Percentiles rank a stretch among this genome's conserved stretches.
Evolutionary conservation across 352 stramenopile genomes (phyloP).

Genomic region (Pythium plurisporium): DNA sequence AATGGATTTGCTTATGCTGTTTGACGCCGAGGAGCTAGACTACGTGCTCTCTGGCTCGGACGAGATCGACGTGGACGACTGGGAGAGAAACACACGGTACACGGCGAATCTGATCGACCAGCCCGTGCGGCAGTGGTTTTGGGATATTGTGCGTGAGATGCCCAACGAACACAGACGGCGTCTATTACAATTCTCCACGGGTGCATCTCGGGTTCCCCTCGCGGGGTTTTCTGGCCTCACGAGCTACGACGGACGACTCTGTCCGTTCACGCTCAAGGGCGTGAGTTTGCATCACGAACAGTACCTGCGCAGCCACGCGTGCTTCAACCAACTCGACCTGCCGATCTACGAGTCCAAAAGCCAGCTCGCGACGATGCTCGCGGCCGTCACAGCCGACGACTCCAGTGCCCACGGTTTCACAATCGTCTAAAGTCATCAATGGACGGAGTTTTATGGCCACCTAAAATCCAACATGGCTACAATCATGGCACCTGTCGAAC

Average conservation of each 20-base stretch:
- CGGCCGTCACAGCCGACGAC: slow-evolving; percentile 39
- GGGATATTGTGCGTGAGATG: slow-evolving; percentile 65
- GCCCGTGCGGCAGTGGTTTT: too few relatives aligned
- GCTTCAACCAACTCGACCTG: slow-evolving; percentile 89
- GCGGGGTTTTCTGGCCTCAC: slow-evolving; percentile 22
- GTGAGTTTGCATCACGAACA: slow-evolving; percentile 29
- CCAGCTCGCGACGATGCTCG: slow-evolving; percentile 67
- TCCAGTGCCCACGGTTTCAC: slow-evolving; percentile 69
- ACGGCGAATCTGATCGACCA: too few relatives aligned
- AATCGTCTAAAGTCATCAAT: slow-evolving; percentile 32
- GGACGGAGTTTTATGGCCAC: not conserved
- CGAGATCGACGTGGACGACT: slow-evolving; percentile 89
- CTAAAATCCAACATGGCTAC: not conserved
- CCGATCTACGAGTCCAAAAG: slow-evolving; percentile 87
- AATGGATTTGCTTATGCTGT: slow-evolving; percentile 79
- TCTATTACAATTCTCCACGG: slow-evolving; percentile 22
- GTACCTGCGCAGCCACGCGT: slow-evolving; percentile 50
- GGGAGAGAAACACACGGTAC: slow-evolving; percentile 82
- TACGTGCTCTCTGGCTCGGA: slow-evolving; percentile 88
- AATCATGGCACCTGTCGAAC: too few relatives aligned
- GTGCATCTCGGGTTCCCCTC: slow-evolving; percentile 28
- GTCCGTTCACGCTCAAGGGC: slow-evolving; percentile 23
- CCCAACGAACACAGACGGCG: slow-evolving; percentile 24
- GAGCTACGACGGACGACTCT: slow-evolving; percentile 18
- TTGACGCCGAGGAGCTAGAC: slow-evolving; percentile 92